Evolutionary conservation across 1,284 basidiomycete genomes (phyloP).

Genomic region (Moniliophthora roreri): DNA sequence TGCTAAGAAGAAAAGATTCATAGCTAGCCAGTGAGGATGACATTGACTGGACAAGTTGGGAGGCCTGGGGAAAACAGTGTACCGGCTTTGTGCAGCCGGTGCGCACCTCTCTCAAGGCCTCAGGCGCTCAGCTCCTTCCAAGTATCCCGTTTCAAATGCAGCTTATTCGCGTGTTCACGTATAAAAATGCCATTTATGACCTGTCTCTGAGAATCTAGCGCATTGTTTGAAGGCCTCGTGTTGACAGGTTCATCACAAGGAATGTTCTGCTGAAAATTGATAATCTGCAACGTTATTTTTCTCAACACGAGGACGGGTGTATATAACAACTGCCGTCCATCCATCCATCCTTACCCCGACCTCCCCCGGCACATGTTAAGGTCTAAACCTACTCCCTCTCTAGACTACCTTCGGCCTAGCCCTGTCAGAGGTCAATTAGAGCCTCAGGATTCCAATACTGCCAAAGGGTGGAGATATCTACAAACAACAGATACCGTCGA

Average conservation of each 20-base stretch:
- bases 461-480: slow-evolving; percentile 64
- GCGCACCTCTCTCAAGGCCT: too few relatives aligned
- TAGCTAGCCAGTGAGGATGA: slow-evolving; percentile 55
- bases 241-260: background rate
- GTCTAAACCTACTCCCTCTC: slow-evolving; percentile 27
- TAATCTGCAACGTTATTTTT: background rate
- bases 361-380: slow-evolving; percentile 21
- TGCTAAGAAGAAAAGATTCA: slow-evolving; percentile 80
- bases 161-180: too few relatives aligned
- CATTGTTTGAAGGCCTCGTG: background rate
- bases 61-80: background rate
- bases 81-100: background rate
- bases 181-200: too few relatives aligned
- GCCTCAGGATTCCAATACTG: slow-evolving; percentile 51
- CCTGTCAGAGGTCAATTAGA: slow-evolving; percentile 74
- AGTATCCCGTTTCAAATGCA: too few relatives aligned
- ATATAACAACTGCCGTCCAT: slow-evolving; percentile 3
- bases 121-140: too few relatives aligned
- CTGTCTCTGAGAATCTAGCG: too few relatives aligned
- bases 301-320: background rate
- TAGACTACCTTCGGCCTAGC: slow-evolving; percentile 58
- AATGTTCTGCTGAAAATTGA: background rate
- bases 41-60: slow-evolving; percentile 6
- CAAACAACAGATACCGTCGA: slow-evolving; percentile 74
- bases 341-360: slow-evolving; percentile 15